These are phyloP conservation scores for Blastomyces parvus DNA, from an alignment of 2,329 filamentous ascomycete genomes.

Conservation along the genomic window DNA sequence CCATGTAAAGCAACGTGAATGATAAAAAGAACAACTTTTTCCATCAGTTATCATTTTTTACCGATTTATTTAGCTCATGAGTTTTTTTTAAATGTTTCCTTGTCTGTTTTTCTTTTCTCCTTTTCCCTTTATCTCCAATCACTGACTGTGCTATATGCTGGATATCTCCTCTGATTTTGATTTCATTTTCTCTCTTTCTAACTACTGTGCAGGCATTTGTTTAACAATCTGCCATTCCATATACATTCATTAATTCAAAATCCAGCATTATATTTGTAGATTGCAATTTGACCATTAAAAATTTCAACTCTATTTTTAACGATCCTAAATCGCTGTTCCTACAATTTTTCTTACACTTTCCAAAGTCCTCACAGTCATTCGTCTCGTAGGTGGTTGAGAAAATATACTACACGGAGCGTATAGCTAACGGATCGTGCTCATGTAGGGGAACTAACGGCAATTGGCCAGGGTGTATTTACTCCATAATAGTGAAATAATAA, in stretches of 20 bases:
- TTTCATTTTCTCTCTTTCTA: not conserved
- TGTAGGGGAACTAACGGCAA: too few relatives aligned
- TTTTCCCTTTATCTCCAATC: not conserved
- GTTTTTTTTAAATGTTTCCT: not conserved
- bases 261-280: not conserved
- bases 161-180: too few relatives aligned
- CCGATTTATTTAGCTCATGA: not conserved
- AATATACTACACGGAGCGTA: too few relatives aligned
- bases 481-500: too few relatives aligned
- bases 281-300: not conserved
- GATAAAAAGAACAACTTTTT: not conserved
- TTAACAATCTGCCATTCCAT: not conserved
- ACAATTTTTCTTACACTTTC: not conserved
- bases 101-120: not conserved
- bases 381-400: too few relatives aligned
- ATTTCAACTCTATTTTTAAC: not conserved
- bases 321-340: not conserved
- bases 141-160: too few relatives aligned
- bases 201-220: not conserved
- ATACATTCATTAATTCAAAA: not conserved
- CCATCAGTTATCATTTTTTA: not conserved
- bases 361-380: not conserved
- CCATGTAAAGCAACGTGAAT: slow-evolving; percentile 3
- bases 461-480: too few relatives aligned
- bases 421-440: too few relatives aligned